Evolutionary conservation across 1,139 yeast species (phyloP).

Genomic region (Suhomyces coccinellae): DNA sequence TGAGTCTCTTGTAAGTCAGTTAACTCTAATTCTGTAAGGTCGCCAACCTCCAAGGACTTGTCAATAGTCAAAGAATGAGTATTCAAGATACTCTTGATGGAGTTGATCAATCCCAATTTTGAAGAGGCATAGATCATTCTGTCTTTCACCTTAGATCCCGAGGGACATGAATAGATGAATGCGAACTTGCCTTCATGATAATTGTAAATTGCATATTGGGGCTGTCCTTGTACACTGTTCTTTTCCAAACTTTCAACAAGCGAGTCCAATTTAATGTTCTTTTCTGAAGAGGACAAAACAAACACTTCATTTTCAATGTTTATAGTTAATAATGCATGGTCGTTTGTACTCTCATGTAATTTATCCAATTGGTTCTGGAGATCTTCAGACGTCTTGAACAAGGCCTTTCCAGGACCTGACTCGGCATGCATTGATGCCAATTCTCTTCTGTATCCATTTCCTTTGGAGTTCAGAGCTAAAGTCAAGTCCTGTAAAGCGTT

Average conservation of each 20-base stretch:
- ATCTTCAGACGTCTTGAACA: slow-evolving; percentile 30
- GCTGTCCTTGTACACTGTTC: slow-evolving; percentile 20
- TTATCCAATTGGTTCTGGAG: slow-evolving; percentile 27
- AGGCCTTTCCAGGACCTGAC: slow-evolving; percentile 18
- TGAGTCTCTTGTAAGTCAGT: slow-evolving; percentile 26
- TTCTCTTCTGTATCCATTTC: slow-evolving; percentile 26
- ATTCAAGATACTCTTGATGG: slow-evolving; percentile 39
- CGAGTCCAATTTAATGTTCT: slow-evolving; percentile 20
- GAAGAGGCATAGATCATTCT: slow-evolving; percentile 92
- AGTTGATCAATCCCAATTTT: slow-evolving; percentile 63
- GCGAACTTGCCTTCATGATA: slow-evolving; percentile 33
- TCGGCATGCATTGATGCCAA: slow-evolving; percentile 39
- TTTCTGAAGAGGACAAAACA: slow-evolving; percentile 19
- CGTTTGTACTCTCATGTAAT: slow-evolving; percentile 15
- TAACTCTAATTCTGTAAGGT: slow-evolving; percentile 61
- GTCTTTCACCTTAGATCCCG: slow-evolving; percentile 85
- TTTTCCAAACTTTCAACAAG: slow-evolving; percentile 26
- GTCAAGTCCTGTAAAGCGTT: slow-evolving; percentile 38
- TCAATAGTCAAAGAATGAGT: slow-evolving; percentile 27
- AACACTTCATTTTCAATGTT: slow-evolving; percentile 38
- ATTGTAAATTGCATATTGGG: slow-evolving; percentile 61
- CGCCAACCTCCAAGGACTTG: slow-evolving; percentile 65
- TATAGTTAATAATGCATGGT: slow-evolving; percentile 29
- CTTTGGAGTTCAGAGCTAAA: slow-evolving; percentile 22
- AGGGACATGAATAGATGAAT: slow-evolving; percentile 86